Base-by-base conservation (phyloP, 257 asterid genomes). In the Oldenlandia corymbosa region DNA sequence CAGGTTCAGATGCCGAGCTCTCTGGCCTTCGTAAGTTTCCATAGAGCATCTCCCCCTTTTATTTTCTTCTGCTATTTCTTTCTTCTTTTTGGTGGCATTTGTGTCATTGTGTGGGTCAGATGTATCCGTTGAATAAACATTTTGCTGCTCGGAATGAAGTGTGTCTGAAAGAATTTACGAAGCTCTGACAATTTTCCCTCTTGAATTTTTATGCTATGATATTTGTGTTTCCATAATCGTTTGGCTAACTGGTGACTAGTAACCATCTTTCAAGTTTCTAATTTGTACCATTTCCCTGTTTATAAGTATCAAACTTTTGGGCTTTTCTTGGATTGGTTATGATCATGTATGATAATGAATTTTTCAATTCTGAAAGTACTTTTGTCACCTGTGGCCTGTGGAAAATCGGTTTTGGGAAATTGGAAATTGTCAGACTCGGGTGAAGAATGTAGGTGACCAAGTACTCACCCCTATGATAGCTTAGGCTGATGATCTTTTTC, bases 21-120 rank as follows among this genome's bases (percentile, higher is more conserved):
- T 75, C 90, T 67, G 97, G 95, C 60, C 71, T 87, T 53, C 87
- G 99, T 87, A 83, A 75, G 26, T 36, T 49, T 31, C 6, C 7
- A 47, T 23, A 43, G n/a, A 11, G 45, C 45, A 7, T 23, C 9
- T 27, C 52, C 17, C 0, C 31, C 0, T 68, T 52, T 64, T 10
- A 51, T 58, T 11, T 46, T 10, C 8, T 7, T 5, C 1, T 5
- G 0, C 14, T 48, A 16, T 72, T 51, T 3, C 17, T n/a, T 1
- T 43, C 58, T 66, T 12, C 1, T 41, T n/a, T 14, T 11, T 61
- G 32, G 32, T 10, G 42, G 1, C 34, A 49, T 32, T 53, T 21
- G 6, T 5, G 34, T 0, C 27, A 14, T 2, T 34, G 1, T 23
- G 16, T 45, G 5, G 6, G 50, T 14, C 23, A 45, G 5, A 23